Base-by-base conservation (phyloP, 441 rosid species). In the Dalechampia spathulata region DNA sequence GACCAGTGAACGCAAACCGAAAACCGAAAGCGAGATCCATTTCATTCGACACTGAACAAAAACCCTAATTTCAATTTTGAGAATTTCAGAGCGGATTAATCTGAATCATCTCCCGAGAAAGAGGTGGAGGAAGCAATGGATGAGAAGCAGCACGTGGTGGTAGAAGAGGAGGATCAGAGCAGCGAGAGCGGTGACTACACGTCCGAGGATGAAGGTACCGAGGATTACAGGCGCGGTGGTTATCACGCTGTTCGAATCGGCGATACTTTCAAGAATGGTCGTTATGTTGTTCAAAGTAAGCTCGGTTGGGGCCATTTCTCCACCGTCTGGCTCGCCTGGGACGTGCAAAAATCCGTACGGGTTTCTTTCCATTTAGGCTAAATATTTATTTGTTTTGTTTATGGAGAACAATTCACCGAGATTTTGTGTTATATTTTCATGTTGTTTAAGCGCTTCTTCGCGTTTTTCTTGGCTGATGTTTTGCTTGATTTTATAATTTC, bases 301-400 rank as follows among this genome's bases (percentile, higher is more conserved):
- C 87, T 84, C 21, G 87, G 87, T 3, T 81, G 91, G 91, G 87
- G 91, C 5, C 87, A 82, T 67, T 85, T 85, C 76, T 82, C 92
- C 49, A 82, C 88, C 54, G 88, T 82, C 15, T 85, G 92, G 86
- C 86, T 85, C 50, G 81, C 84, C 52, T 85, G 92, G 86, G 86
- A 82, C 55, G 71, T 78, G 20, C 77, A 64, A 0, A 65, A 58
- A 26, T 69, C 77, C 14, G 92, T 85, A 79, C 10, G 32, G 7
- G 10, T 39, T 49, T 39, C 17, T 57, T 44, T 48, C 45, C 25
- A 34, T 11, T 15, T 13, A 12, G 12, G 11, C 25, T 34, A 5
- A 34, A 10, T 4, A 34, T 5, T 13, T 23, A 17, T 51, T 41
- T 32, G 4, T 3, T 30, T 4, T 30, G 4, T 30, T 30, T 30